Conservation (phyloP, 176 grass and related monocot species). For the Themeda triandra region DNA sequence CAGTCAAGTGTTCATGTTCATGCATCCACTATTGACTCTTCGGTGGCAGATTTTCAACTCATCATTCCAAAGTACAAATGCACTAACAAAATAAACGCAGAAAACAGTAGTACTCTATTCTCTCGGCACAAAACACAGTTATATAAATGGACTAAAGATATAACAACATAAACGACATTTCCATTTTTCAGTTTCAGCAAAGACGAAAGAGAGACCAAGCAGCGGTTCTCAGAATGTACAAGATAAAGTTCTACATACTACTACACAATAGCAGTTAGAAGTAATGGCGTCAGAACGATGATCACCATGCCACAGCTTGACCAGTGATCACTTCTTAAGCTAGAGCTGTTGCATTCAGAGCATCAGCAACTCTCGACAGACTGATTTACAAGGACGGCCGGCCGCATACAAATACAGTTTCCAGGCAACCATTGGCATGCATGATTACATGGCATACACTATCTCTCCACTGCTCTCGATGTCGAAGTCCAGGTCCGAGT, state of each 20-base stretch:
- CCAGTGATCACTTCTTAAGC: neutral
- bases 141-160: neutral
- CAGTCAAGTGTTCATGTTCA: constrained; percentile 12
- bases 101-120: neutral
- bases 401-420: neutral
- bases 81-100: neutral
- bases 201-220: neutral
- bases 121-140: neutral
- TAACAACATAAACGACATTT: neutral
- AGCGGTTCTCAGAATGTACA: neutral
- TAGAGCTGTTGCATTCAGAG: neutral
- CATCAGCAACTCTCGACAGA: neutral
- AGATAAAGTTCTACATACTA: neutral
- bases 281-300: neutral
- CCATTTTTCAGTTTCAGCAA: neutral
- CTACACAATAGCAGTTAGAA: neutral
- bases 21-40: neutral
- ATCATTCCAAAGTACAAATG: neutral
- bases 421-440: neutral
- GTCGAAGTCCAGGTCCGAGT: constrained; percentile 47
- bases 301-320: neutral
- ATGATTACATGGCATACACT: constrained; percentile 45
- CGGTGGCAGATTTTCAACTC: neutral
- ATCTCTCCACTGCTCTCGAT: constrained; percentile 60
- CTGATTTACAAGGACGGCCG: neutral